Evolutionary conservation across 2,329 filamentous ascomycete species (phyloP), one percentile per base, ranked within the genome.

Genomic region (Phialophora verrucosa): DNA sequence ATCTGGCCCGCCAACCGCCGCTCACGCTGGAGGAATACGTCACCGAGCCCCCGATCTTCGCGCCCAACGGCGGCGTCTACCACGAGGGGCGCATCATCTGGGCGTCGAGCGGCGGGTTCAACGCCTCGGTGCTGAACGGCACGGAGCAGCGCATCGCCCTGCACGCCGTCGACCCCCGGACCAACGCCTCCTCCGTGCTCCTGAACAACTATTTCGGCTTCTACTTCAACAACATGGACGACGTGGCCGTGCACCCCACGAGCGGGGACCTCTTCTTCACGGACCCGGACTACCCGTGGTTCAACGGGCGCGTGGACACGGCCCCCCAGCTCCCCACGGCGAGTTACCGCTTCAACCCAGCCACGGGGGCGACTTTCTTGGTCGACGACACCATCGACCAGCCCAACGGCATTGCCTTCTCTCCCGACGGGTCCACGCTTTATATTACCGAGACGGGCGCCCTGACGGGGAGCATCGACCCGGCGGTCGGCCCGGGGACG

Each of bases 251-350:
- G 55, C 78, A 80, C 38, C 69, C 73, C 5, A 62, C 59, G 20
- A 79, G 78, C 0, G 80, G 81, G 49, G 79, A 82, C 51, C 74
- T 84, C 51, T 84, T 82, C 80, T 84, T 84, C 74, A 83, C 82
- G 0, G 82, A 84, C 69, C 78, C 80, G 5, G 72, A 75, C 50
- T 80, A 80, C 64, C 75, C 71, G 23, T 80, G 76, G 74, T 77
- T 75, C 69, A 76, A 75, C 62, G 69, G 58, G 14, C 73, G 77
- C 12, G 76, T 74, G 25, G 78, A 79, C 64, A 78, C 78, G 0
- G 68, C 75, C 2, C 77, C 79, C 2, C 61, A 69, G 11, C 69
- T 80, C 4, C 78, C 78, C 3, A 75, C 66, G 2, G 76, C 78
- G 32, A 75, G 79, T 2, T 82, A 80, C 59, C 76, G 79, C 8